A percentile compares a stretch with the other conserved stretches of the same genome.
These are phyloP conservation scores for Heracleum sosnowskyi DNA, from an alignment of 129 eudicot genomes.

Conservation along the genomic window DNA sequence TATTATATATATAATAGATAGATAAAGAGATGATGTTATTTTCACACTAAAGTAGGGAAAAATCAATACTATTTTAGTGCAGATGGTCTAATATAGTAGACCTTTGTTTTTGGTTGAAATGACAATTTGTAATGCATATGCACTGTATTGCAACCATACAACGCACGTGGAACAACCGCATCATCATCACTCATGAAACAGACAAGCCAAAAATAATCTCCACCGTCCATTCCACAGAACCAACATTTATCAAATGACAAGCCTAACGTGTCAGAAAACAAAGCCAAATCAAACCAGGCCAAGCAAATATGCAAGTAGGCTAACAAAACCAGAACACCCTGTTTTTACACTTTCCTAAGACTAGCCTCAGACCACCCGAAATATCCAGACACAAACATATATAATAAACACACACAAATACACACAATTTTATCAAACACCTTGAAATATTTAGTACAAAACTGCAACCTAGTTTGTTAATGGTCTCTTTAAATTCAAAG, in stretches of 20 bases:
- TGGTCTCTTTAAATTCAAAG: slow-evolving; percentile 35
- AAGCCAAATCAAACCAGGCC: not conserved
- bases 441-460: not conserved
- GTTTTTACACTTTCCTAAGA: not conserved
- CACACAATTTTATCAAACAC: not conserved
- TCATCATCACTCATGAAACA: not conserved
- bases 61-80: no score
- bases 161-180: not conserved
- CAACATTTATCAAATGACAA: not conserved
- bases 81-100: no score
- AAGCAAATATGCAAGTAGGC: not conserved
- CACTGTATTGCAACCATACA: not conserved
- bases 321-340: not conserved
- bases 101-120: no score
- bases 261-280: not conserved
- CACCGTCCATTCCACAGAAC: not conserved
- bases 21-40: no score
- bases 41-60: no score
- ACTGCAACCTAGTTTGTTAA: slow-evolving; percentile 1
- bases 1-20: no score
- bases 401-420: not conserved
- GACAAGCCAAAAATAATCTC: not conserved
- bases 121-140: not conserved
- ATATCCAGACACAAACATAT: slow-evolving; percentile 8
- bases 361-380: not conserved